Evolutionary conservation across 2,329 filamentous ascomycete species (phyloP).

Genomic region (Fusarium pseudograminearum): DNA sequence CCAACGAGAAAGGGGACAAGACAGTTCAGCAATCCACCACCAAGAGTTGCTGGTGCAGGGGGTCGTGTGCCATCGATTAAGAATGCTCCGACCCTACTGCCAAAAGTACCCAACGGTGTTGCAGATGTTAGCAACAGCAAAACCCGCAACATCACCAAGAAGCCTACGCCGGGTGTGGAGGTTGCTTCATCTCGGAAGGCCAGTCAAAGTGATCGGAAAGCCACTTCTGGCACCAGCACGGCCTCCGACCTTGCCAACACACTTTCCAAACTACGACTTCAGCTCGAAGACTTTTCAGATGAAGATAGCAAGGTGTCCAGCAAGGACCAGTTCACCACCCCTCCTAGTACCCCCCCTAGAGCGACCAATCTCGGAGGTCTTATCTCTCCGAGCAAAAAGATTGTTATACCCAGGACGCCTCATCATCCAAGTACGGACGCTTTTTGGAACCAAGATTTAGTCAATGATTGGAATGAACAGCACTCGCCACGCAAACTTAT

Average conservation of each 20-base stretch:
- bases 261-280: conserved; percentile 44
- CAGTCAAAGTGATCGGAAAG: conserved; percentile 4
- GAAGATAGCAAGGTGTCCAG: conserved; percentile 30
- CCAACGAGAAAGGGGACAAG: conserved; percentile 10
- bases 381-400: conserved; percentile 50
- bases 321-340: conserved; percentile 36
- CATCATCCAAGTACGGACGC: conserved; percentile 65
- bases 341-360: conserved; percentile 40
- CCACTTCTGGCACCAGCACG: conserved; percentile 14
- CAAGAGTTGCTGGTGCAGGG: background rate
- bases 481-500: conserved; percentile 64
- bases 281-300: conserved; percentile 43
- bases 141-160: background rate
- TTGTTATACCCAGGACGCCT: conserved; percentile 64
- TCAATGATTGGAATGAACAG: conserved; percentile 74
- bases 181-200: conserved; percentile 7
- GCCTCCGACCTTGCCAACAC: conserved; percentile 42
- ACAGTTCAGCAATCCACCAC: background rate
- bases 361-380: conserved; percentile 37
- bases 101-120: background rate
- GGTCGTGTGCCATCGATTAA: conserved; percentile 1
- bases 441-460: conserved; percentile 70
- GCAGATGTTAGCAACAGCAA: conserved; percentile 3
- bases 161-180: conserved; percentile 7
- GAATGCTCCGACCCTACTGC: conserved; percentile 15